Evolutionary conservation across 805 yeast species (phyloP).

Genomic region (Wickerhamiella cacticola): DNA sequence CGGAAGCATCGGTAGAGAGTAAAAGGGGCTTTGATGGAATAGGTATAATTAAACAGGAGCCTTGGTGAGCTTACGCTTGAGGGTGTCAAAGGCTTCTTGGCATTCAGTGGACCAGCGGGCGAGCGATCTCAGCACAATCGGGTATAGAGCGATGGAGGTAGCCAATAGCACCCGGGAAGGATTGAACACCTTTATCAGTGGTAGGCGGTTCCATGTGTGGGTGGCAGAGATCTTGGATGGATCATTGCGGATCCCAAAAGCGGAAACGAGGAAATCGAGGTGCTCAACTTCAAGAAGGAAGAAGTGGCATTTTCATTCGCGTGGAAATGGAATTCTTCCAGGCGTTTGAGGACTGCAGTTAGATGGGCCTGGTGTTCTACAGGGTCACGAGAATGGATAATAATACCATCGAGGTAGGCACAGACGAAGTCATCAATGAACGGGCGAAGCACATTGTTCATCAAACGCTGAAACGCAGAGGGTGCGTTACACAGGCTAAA

Average conservation of each 20-base stretch:
- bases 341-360: too few relatives aligned
- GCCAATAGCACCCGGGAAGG: background rate
- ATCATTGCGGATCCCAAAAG: background rate
- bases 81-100: background rate
- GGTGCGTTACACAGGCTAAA: conserved; percentile 26
- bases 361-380: too few relatives aligned
- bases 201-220: background rate
- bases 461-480: conserved; percentile 21
- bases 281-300: background rate
- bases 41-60: background rate
- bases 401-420: background rate
- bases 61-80: background rate
- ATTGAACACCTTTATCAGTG: background rate
- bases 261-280: background rate
- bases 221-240: background rate
- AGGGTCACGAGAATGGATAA: background rate
- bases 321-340: background rate
- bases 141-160: background rate
- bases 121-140: background rate
- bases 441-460: conserved; percentile 2
- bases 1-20: background rate
- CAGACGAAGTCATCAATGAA: background rate
- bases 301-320: background rate
- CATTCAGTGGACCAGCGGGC: background rate
- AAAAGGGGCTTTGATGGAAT: background rate